phyloP scores from a whole-genome alignment of 2,329 filamentous ascomycete genomes.

The Plenodomus lindquistii region DNA sequence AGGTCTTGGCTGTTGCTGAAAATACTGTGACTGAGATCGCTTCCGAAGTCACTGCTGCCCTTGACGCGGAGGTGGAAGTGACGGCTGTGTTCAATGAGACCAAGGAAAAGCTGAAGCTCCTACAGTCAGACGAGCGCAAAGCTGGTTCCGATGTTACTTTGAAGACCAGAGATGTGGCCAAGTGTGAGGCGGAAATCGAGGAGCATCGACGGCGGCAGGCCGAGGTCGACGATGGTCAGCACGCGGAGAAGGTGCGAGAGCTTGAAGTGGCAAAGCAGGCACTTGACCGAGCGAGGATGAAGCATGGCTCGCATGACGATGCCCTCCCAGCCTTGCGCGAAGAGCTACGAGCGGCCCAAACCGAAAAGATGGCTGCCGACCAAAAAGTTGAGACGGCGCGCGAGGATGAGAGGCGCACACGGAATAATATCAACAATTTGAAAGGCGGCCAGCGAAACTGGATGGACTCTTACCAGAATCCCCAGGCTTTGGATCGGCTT shows the following conservation, averaged over 20 bases:
- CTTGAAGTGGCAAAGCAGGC: slow-evolving; percentile 61
- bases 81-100: slow-evolving; percentile 59
- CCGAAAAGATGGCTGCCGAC: slow-evolving; percentile 18
- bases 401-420: slow-evolving; percentile 58
- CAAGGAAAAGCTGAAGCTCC: slow-evolving; percentile 57
- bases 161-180: slow-evolving; percentile 51
- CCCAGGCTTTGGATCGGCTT: slow-evolving; percentile 61
- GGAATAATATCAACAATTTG: slow-evolving; percentile 58
- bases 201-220: slow-evolving; percentile 64
- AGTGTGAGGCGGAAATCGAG: slow-evolving; percentile 51
- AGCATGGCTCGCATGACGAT: slow-evolving; percentile 49
- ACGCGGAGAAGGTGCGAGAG: slow-evolving; percentile 63
- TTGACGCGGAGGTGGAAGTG: slow-evolving; percentile 53
- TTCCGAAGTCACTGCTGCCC: slow-evolving; percentile 47
- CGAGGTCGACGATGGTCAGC: slow-evolving; percentile 68
- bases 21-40: slow-evolving; percentile 37
- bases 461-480: slow-evolving; percentile 65
- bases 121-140: slow-evolving; percentile 64
- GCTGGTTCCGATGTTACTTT: slow-evolving; percentile 63
- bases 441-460: slow-evolving; percentile 60
- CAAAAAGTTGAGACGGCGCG: slow-evolving; percentile 34
- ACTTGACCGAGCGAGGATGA: slow-evolving; percentile 50
- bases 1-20: slow-evolving; percentile 44
- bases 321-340: slow-evolving; percentile 41
- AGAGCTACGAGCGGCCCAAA: slow-evolving; percentile 38